Evolutionary conservation across 331 rosid genomes (phyloP).

Genomic region (Telfairia occidentalis): DNA sequence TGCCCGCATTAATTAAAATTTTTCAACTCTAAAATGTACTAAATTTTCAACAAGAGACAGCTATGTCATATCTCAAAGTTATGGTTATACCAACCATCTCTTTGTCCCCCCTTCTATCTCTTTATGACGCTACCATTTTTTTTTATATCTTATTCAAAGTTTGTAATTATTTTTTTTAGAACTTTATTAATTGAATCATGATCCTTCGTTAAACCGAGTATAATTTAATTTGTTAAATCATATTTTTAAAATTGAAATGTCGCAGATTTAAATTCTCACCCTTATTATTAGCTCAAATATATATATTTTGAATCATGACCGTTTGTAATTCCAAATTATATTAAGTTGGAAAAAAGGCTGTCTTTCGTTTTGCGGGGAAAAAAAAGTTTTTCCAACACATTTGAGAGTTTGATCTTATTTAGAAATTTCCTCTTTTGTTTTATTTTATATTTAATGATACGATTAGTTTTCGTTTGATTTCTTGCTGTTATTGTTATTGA

Average conservation of each 20-base stretch:
- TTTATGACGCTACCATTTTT: background rate
- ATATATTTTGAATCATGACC: background rate
- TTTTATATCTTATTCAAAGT: background rate
- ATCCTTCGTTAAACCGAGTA: too few relatives aligned
- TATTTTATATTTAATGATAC: background rate
- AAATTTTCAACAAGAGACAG: background rate
- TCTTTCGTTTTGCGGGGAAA: background rate
- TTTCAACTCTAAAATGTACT: background rate
- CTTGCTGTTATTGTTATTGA: background rate
- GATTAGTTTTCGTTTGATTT: background rate
- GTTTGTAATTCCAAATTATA: background rate
- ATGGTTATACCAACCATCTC: conserved; percentile 6
- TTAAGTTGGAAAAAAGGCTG: background rate
- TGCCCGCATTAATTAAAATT: background rate
- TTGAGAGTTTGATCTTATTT: background rate
- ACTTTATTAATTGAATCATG: background rate
- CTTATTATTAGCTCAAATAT: too few relatives aligned
- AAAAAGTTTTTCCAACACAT: background rate
- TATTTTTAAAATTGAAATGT: too few relatives aligned
- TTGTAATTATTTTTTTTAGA: background rate
- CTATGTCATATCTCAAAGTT: background rate
- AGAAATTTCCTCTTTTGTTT: background rate
- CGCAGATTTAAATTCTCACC: too few relatives aligned
- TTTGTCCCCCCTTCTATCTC: background rate
- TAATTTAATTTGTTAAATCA: too few relatives aligned